Base-by-base conservation (phyloP, 2,329 filamentous ascomycete genomes). In the Calonectria hawksworthii region DNA sequence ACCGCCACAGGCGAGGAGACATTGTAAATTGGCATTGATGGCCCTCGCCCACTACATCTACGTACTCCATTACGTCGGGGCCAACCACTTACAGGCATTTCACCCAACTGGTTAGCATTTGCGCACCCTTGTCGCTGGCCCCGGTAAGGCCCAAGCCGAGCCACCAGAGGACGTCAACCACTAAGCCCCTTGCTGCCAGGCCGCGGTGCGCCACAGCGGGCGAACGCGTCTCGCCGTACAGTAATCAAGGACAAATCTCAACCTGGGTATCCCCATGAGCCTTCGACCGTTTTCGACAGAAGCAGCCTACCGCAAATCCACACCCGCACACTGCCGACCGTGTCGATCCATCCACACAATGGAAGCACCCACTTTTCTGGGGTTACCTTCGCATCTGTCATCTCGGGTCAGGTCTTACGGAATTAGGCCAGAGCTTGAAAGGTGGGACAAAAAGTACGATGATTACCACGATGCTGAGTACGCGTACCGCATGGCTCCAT, bases 101-200 rank as follows among this genome's bases (percentile, higher is more conserved):
- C 36, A 56, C 30, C 11, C 52, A 63, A 41, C 32, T 23, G 56
- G 56, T 41, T 63, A 41, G 56, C 56, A 63, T 41, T 36, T 41
- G 16, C 2, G n/a, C 4, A 63, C 61, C 41, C 41, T 34, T 65
- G 61, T 32, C 21, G 6, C 30, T n/a, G 13, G 32, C 38, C 30
- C 68, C 36, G 23, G 54, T 38, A 26, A 23, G 47, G 66, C 23
- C 26, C 18, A 50, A 50, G 73, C 79, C 80, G 72, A 81, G 79
- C 79, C 79, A 81, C 79, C 64, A 44, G 36, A 34, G 34, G 70
- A 79, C 78, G 79, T 81, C 78, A 78, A 81, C 70, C 34, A 26
- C 66, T 66, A 56, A 65, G 44, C 54, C 56, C 56, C 56, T 23
- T 63, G 41, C 18, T 69, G 26, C 16, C 41, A 16, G 38, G 41